A percentile compares a stretch with the other conserved stretches of the same genome.
Conservation (phyloP, 768 basidiomycete species). For the Lyophyllum atratum region DNA sequence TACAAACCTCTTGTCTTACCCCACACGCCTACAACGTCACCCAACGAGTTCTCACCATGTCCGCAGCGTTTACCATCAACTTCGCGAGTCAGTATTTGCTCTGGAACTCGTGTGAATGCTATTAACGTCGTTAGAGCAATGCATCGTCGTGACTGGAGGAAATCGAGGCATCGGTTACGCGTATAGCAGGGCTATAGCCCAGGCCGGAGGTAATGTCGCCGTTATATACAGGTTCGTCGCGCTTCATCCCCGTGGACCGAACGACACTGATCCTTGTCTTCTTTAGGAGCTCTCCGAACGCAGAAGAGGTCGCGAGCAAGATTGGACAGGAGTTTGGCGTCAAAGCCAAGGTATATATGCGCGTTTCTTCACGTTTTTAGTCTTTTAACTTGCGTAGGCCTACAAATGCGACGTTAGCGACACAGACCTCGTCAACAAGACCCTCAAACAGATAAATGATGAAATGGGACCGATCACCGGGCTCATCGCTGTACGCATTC, state of each 20-base stretch:
- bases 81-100: slow-evolving; percentile 26
- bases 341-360: slow-evolving; percentile 39
- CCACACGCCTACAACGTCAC: too few relatives aligned
- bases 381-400: slow-evolving; percentile 36
- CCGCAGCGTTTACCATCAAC: not conserved
- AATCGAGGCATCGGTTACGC: slow-evolving; percentile 64
- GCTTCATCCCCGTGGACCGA: not conserved
- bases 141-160: slow-evolving; percentile 62
- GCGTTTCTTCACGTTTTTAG: not conserved
- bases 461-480: slow-evolving; percentile 53
- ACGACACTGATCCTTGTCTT: not conserved
- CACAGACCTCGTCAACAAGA: slow-evolving; percentile 39
- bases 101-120: not conserved
- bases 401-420: slow-evolving; percentile 65
- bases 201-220: slow-evolving; percentile 58
- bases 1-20: too few relatives aligned
- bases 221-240: slow-evolving; percentile 55
- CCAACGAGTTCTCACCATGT: too few relatives aligned
- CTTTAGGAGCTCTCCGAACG: slow-evolving; percentile 46
- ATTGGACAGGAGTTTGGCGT: slow-evolving; percentile 48
- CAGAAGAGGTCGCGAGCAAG: slow-evolving; percentile 46
- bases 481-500: slow-evolving; percentile 50
- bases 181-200: slow-evolving; percentile 52
- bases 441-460: slow-evolving; percentile 47
- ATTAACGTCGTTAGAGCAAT: slow-evolving; percentile 34